These are phyloP conservation scores for Ramaria sp. DNA, from an alignment of 768 basidiomycete species.

Conservation along the genomic window DNA sequence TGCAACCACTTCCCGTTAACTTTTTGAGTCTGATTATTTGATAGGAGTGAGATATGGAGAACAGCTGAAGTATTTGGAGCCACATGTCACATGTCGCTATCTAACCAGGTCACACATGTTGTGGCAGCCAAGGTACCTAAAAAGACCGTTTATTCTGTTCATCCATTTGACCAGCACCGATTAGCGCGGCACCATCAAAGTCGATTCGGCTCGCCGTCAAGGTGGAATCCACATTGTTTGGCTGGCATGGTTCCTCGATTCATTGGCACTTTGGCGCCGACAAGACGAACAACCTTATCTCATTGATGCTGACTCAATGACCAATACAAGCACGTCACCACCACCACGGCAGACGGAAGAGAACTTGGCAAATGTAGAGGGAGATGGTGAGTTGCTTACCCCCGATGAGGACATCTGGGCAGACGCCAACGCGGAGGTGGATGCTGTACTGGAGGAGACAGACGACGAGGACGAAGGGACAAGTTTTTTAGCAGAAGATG, in stretches of 20 bases:
- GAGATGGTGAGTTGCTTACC: slow-evolving; percentile 12
- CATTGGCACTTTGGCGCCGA: slow-evolving; percentile 75
- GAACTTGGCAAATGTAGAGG: slow-evolving; percentile 12
- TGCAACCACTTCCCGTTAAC: slow-evolving; percentile 9
- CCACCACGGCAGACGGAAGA: slow-evolving; percentile 3
- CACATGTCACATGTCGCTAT: slow-evolving; percentile 59
- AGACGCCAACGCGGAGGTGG: slow-evolving; percentile 40
- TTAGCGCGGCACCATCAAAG: slow-evolving; percentile 86
- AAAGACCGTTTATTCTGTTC: slow-evolving; percentile 4
- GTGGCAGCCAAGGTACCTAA: slow-evolving; percentile 72
- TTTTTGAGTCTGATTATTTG: background rate
- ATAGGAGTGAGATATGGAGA: slow-evolving; percentile 65
- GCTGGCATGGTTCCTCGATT: slow-evolving; percentile 84
- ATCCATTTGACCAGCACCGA: background rate
- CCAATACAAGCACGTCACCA: background rate
- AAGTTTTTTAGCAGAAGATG: slow-evolving; percentile 21
- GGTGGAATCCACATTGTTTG: slow-evolving; percentile 78
- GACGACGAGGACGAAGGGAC: slow-evolving; percentile 41
- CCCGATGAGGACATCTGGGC: slow-evolving; percentile 42
- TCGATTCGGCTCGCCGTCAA: slow-evolving; percentile 68
- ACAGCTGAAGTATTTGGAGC: slow-evolving; percentile 87
- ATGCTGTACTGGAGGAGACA: slow-evolving; percentile 21
- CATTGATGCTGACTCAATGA: slow-evolving; percentile 44
- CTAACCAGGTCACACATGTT: slow-evolving; percentile 68
- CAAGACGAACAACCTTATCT: slow-evolving; percentile 74